These are phyloP conservation scores for Daldinia eschscholtzii DNA, from an alignment of 2,329 filamentous ascomycete species.

Conservation along the genomic window DNA sequence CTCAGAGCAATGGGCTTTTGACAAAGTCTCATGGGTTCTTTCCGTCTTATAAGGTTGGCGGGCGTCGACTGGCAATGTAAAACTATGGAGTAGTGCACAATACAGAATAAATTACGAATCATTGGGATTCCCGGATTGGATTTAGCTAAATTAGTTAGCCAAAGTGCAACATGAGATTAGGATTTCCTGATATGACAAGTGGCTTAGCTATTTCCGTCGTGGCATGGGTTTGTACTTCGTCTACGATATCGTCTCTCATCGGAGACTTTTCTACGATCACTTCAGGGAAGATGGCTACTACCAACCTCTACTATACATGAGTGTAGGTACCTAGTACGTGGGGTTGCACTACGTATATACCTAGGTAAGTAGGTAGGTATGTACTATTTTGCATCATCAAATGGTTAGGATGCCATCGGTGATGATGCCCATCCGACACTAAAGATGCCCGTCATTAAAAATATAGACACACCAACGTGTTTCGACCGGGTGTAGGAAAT, in stretches of 20 bases:
- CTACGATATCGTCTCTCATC: not conserved
- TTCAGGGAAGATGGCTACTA: not conserved
- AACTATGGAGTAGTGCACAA: conserved; percentile 47
- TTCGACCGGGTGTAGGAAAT: not conserved
- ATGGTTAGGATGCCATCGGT: not conserved
- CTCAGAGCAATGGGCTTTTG: conserved; percentile 31
- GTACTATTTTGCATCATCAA: not conserved
- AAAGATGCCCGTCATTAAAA: not conserved
- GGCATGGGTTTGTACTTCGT: not conserved
- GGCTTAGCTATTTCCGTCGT: not conserved
- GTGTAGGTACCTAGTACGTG: not conserved
- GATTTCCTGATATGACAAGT: not conserved
- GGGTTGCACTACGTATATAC: not conserved
- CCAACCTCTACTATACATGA: not conserved
- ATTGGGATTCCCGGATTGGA: conserved; percentile 3
- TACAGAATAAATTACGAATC: conserved; percentile 42
- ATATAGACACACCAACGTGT: not conserved
- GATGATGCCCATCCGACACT: not conserved
- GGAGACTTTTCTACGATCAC: not conserved
- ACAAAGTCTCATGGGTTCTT: conserved; percentile 38
- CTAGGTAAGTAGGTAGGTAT: too few relatives aligned
- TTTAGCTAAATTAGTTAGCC: not conserved
- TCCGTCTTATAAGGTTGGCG: conserved; percentile 42
- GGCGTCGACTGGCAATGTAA: conserved; percentile 48
- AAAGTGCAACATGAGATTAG: not conserved